A percentile compares a stretch with the other conserved stretches of the same genome.
Evolutionary conservation across 106 monocot genomes (phyloP).

Genomic region (Posidonia australis): DNA sequence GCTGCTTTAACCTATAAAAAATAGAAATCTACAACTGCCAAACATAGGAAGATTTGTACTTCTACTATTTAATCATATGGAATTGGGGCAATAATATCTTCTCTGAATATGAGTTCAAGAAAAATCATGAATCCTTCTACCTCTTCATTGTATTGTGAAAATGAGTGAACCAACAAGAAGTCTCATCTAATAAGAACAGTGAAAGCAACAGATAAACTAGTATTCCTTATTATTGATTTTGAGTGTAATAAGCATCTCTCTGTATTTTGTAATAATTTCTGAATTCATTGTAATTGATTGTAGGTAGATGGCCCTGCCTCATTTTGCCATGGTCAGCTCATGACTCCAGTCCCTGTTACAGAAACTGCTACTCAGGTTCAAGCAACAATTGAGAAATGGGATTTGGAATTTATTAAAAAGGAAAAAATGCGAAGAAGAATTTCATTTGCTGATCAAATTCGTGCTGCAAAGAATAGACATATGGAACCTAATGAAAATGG

Average conservation of each 20-base stretch:
- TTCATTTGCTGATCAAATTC: slow-evolving; percentile 64
- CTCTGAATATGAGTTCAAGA: no score
- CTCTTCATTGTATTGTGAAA: background rate
- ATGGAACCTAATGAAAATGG: background rate
- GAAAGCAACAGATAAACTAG: no score
- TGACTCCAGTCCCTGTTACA: background rate
- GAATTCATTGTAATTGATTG: background rate
- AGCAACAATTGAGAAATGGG: slow-evolving; percentile 24
- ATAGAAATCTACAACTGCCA: no score
- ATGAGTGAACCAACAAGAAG: background rate
- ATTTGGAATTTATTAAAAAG: slow-evolving; percentile 34
- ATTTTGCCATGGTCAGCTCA: background rate
- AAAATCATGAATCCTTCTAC: background rate
- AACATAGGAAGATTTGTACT: no score
- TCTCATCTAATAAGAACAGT: background rate
- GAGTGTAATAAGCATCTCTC: no score
- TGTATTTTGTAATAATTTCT: no score
- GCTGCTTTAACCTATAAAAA: no score
- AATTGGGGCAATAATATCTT: no score
- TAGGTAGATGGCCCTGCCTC: background rate
- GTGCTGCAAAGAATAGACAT: slow-evolving; percentile 10
- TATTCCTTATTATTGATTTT: background rate
- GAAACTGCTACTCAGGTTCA: slow-evolving; percentile 5
- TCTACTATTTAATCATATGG: no score
- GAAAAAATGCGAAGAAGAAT: slow-evolving; percentile 26